Base-by-base conservation (phyloP, 345 rosid species). In the Odontarrhena argentea region DNA sequence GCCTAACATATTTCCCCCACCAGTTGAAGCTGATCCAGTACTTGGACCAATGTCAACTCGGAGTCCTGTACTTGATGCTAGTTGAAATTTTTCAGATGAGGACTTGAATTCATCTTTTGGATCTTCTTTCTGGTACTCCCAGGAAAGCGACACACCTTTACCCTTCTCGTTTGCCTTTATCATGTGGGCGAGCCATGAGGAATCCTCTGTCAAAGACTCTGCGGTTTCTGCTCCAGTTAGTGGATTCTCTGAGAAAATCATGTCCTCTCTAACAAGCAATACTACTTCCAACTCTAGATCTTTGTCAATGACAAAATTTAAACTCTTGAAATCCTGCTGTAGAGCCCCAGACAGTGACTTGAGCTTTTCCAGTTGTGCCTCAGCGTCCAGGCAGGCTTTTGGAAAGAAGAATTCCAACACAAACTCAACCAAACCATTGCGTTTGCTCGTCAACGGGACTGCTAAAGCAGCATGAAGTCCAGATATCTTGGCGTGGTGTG, bases 371-470 rank as follows among this genome's bases (percentile, higher is more conserved):
- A 74, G 79, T 60, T 81, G 86, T 7, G 84, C 78, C 67, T 77
- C 73, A 22, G 69, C 56, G 61, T 78, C 80, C 9, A 61, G 76
- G 71, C 91, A 85, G 37, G 86, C 80, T 65, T 83, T 81, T 52
- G 94, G 94, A 79, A 93, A 79, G 84, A 87, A 92, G 25, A 89
- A 78, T 71, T 92, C 98, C 77, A 92, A 63, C 62, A 92, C 88
- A 71, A 89, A 86, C 65, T 86, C 97, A 68, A 78, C 75, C 3
- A 78, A 60, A 47, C 84, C 87, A 4, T 67, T 63, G 67, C 51
- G 51, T 60, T 74, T 57, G 65, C 86, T 78, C 51, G 59, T 77
- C 8, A 92, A 71, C 18, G 97, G 98, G 66, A 86, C 81, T 35
- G 98, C 96, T 70, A 86, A 63, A 42, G 96, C 97, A 63, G 87